Evolutionary conservation across 768 basidiomycete genomes (phyloP).

Genomic region (Peribolospora kevripleyi): DNA sequence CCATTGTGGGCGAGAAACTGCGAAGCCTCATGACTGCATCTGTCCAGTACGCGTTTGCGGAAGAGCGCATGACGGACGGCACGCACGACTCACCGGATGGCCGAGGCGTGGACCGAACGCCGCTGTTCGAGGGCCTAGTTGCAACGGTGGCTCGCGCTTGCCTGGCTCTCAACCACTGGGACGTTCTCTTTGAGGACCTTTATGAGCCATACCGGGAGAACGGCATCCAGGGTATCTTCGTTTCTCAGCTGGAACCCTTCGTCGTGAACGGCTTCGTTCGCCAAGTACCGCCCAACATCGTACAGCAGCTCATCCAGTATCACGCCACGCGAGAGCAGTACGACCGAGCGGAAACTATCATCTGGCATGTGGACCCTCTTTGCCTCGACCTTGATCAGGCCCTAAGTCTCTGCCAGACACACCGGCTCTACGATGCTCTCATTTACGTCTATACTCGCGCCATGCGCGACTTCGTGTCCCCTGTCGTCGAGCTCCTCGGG

Average conservation of each 20-base stretch:
- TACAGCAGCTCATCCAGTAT: constrained; percentile 53
- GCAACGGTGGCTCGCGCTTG: constrained; percentile 50
- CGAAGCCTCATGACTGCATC: constrained; percentile 69
- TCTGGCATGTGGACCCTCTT: constrained; percentile 84
- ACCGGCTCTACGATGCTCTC: constrained; percentile 73
- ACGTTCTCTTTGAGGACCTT: constrained; percentile 78
- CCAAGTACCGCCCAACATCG: constrained; percentile 60
- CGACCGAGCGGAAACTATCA: constrained; percentile 59
- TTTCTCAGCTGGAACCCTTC: constrained; percentile 55
- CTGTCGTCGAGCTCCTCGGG: constrained; percentile 56
- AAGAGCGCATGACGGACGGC: constrained; percentile 73
- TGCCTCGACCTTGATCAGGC: constrained; percentile 85
- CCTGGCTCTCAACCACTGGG: constrained; percentile 50
- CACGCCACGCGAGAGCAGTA: constrained; percentile 48
- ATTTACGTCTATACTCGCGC: constrained; percentile 83
- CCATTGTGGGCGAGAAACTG: constrained; percentile 48
- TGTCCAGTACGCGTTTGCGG: constrained; percentile 69
- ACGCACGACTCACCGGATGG: constrained; percentile 61
- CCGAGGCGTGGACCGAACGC: constrained; percentile 74
- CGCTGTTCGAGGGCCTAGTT: constrained; percentile 71
- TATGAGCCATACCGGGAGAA: constrained; percentile 68
- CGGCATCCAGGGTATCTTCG: constrained; percentile 64
- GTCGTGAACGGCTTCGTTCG: constrained; percentile 49
- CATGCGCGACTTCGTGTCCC: constrained; percentile 64
- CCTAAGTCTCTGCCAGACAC: constrained; percentile 54